Evolutionary conservation across 805 yeast genomes (phyloP), one percentile per base, ranked within the genome.

Genomic region (Jamesozyma rosinii): DNA sequence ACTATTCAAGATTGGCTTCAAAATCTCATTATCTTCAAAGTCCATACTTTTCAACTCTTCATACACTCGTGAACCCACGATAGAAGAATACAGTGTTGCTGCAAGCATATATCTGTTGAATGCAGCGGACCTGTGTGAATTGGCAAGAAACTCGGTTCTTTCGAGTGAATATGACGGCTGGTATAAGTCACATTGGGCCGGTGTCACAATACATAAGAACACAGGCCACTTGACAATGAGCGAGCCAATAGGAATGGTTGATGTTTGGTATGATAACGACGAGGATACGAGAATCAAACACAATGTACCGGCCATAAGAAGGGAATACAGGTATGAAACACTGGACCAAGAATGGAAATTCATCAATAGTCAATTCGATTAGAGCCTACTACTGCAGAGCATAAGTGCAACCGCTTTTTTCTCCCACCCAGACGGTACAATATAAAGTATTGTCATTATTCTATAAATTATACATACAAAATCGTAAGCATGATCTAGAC

Each of bases 1-100:
- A 18, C 45, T 61, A 49, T 52, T 57, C 14, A 57, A 55, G 34
- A 48, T 53, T 22, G 65, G 65, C 2, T 49, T 58, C 45, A 50
- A 51, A 22, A 51, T 58, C 1, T 44, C 56, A 2, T 24, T 61
- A 8, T 59, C 64, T 1, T 55, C 59, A 6, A 54, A 50, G 26
- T 61, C 64, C 1, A 50, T 59, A 4, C 48, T 61, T 11, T 55
- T 49, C 41, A 61, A 59, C 41, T 56, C 57, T 17, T 61, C 64
- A 2, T 61, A 59, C 41, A 61, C 65, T 2, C 38, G 46, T 36
- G 65, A 61, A 40, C 65, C 65, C 1, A 44, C 58, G 5, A 55
- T 61, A 20, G 65, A 61, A 44, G 65, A 61, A 33, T 61, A 57
- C 39, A 59, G 65, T 43, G 63, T 61, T 11, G 65, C 65, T 4